A percentile compares a stretch with the other conserved stretches of the same genome.
These are phyloP conservation scores for Schizosaccharomyces versatilis DNA, from an alignment of 1,139 yeast genomes.

Conservation along the genomic window DNA sequence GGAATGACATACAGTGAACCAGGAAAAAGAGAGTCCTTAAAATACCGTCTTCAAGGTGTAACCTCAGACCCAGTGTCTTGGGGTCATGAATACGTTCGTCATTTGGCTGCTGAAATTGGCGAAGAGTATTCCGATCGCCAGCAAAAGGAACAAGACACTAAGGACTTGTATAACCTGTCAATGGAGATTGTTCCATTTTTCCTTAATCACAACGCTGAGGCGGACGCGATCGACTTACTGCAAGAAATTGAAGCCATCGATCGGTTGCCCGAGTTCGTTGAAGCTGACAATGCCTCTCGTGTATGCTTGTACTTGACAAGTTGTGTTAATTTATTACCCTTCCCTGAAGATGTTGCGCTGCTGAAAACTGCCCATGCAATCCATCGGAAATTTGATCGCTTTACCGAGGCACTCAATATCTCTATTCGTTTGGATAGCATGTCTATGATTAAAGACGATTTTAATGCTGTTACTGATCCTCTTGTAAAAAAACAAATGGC, in stretches of 20 bases:
- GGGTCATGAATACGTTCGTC: constrained; percentile 97
- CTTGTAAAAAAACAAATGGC: constrained; percentile 61
- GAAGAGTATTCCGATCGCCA: constrained; percentile 31
- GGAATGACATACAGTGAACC: constrained; percentile 90
- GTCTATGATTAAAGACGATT: constrained; percentile 52
- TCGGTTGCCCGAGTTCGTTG: constrained; percentile 61
- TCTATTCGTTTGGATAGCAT: constrained; percentile 82
- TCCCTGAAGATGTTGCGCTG: constrained; percentile 77
- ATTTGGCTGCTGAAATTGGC: constrained; percentile 83
- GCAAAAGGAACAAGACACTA: constrained; percentile 2
- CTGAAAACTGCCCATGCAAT: constrained; percentile 79
- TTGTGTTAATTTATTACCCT: constrained; percentile 85
- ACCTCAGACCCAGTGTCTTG: constrained; percentile 50
- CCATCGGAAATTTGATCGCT: constrained; percentile 54
- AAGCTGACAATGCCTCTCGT: constrained; percentile 60
- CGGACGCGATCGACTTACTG: constrained; percentile 87
- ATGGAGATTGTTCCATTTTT: constrained; percentile 72
- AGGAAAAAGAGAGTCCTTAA: constrained; percentile 58
- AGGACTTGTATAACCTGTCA: constrained; percentile 39
- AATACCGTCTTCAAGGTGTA: constrained; percentile 48
- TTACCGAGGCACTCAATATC: constrained; percentile 72
- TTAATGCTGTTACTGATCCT: constrained; percentile 50
- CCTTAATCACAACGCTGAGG: constrained; percentile 88
- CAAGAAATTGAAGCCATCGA: constrained; percentile 77
- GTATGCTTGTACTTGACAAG: constrained; percentile 77